phyloP scores from a whole-genome alignment of 1,139 yeast genomes.

The Hanseniaspora uvarum region DNA sequence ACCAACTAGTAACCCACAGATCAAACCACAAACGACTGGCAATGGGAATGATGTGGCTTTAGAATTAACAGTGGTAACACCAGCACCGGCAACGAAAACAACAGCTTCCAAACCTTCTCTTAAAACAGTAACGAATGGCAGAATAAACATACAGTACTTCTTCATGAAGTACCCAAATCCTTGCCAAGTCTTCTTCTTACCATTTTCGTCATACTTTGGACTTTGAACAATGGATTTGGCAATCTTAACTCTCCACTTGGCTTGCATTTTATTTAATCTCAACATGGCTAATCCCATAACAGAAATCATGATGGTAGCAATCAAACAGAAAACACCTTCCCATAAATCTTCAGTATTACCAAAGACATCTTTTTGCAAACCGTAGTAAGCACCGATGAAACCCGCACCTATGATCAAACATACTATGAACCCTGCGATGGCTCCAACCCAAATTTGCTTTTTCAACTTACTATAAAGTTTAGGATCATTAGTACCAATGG shows the following conservation, averaged over 20 bases:
- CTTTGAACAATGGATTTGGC: constrained; percentile 41
- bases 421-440: constrained; percentile 56
- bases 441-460: constrained; percentile 79
- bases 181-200: constrained; percentile 28
- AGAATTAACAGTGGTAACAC: constrained; percentile 42
- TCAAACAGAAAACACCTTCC: constrained; percentile 81
- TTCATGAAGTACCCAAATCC: constrained; percentile 33
- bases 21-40: constrained; percentile 66
- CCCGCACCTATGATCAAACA: constrained; percentile 68
- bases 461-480: constrained; percentile 37
- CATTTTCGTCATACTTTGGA: constrained; percentile 30
- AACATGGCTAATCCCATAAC: constrained; percentile 82
- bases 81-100: constrained; percentile 83
- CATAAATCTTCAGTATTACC: constrained; percentile 74
- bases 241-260: constrained; percentile 73
- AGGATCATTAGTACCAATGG: constrained; percentile 32
- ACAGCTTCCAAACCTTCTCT: constrained; percentile 92
- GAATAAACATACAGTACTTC: constrained; percentile 64
- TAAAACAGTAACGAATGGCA: constrained; percentile 73
- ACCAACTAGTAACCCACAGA: constrained; percentile 67
- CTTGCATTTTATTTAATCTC: constrained; percentile 75
- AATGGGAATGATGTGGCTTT: constrained; percentile 67
- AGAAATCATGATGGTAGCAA: constrained; percentile 73
- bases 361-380: constrained; percentile 72
- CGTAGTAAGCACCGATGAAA: constrained; percentile 65